Evolutionary conservation across 495 filamentous ascomycete genomes (phyloP), one percentile per base, ranked within the genome.

Genomic region (Jackrogersella minutella): DNA sequence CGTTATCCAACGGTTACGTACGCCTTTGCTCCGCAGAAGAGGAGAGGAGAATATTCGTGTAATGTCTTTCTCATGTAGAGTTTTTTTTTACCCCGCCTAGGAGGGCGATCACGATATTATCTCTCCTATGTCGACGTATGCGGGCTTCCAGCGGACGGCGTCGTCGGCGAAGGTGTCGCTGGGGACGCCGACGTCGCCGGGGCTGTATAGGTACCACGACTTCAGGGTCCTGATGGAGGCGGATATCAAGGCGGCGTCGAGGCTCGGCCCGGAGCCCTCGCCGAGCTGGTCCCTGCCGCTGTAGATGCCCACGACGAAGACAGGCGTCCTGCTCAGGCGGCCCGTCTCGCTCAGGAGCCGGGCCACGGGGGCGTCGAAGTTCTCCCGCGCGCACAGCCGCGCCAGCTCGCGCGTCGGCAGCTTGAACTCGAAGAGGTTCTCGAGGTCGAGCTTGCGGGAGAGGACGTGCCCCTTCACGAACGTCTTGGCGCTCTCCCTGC

Each of bases 261-360:
- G 80, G 78, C 84, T 91, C 49, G 85, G 76, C 33, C 89, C 95
- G 58, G 86, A 80, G 28, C 87, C 96, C 78, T 98, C 94, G 53
- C 95, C 93, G 46, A 99, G 81, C 84, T 92, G 90, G 72, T 98
- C 93, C 58, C 84, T 77, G 17, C 94, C 96, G 37, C 88, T 91
- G 80, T 88, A 99, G 57, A 98, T 92, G 21, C 94, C 96, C 11
- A 99, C 92, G n/a, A 97, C 86, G 71, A 91, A 98, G 33, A 98
- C 95, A 7, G 95, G 94, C 65, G 88, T 86, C 72, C 91, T 85
- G 66, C 87, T 92, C 69, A 81, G 74, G 54, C 96, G 85, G 71
- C 95, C 95, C 13, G 95, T 97, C 80, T 99, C 95, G 61, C 85
- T 88, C 50, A 96, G 80, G 37, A 98, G 83, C 51, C 93, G 86